Conservation (phyloP, 73 alveolate species). For the Loxodes magnus region DNA sequence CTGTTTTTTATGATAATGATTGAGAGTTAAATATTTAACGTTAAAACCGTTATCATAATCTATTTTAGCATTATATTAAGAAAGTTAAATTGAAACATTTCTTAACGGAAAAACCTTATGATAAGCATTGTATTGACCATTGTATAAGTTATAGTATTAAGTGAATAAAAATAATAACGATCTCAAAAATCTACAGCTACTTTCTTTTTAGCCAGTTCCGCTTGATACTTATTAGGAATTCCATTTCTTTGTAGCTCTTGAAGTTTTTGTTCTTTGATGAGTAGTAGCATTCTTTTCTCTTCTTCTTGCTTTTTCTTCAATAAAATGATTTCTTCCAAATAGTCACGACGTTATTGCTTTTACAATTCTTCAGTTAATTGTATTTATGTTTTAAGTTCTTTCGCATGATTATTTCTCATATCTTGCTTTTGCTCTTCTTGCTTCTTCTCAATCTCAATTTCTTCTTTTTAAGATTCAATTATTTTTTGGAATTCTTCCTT, state of each 20-base stretch:
- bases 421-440: conserved; percentile 42
- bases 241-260: conserved; percentile 40
- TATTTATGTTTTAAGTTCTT: conserved; percentile 68
- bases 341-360: conserved; percentile 44
- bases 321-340: conserved; percentile 83
- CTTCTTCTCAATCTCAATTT: conserved; percentile 46
- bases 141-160: too few species aligned
- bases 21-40: too few species aligned
- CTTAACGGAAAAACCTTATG: too few species aligned
- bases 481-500: conserved; percentile 74
- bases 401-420: conserved; percentile 39
- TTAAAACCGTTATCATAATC: too few species aligned
- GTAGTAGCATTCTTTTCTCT: conserved; percentile 73
- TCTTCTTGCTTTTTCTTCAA: conserved; percentile 65
- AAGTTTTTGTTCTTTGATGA: conserved; percentile 60
- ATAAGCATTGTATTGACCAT: too few species aligned
- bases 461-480: conserved; percentile 61
- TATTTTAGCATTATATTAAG: too few species aligned
- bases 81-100: too few species aligned
- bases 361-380: conserved; percentile 55
- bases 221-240: conserved; percentile 68
- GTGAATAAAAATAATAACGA: too few species aligned
- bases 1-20: too few species aligned
- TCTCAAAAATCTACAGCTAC: conserved; percentile 16
- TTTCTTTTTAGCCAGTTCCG: conserved; percentile 80